Base-by-base conservation (phyloP, 306 rosid species). In the Hippophae rhamnoides region DNA sequence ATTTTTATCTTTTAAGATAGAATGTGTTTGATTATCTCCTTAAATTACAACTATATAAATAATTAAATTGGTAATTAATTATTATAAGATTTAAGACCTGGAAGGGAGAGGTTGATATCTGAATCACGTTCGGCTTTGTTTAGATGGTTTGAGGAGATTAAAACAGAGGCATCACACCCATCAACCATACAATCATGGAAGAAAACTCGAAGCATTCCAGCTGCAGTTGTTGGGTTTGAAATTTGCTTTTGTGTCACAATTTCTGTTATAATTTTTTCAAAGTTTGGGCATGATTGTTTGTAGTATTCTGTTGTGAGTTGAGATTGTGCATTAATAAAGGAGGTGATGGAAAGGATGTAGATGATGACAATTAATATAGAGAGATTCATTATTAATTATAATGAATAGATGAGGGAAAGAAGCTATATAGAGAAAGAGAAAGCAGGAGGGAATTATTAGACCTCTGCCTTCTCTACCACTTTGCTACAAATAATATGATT, bases 141-240 rank as follows among this genome's bases (percentile, higher is more conserved):
- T 71, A 71, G 60, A 10, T 56, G 6, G 44, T 81, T 74, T 54
- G 82, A 61, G 9, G 82, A 9, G 43, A 81, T 25, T 26, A 81
- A 67, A 12, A 71, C 58, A 0, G 86, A 81, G 10, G 71, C 82
- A 46, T 81, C 86, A 49, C 86, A 77, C 10, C 86, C 86, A 7
- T 63, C 78, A 3, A 77, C 76, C 69, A 81, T 53, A 52, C 82
- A 81, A 58, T 81, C 86, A 44, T 68, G 82, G 71, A 71, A 55
- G 67, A 81, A 77, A 57, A 81, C 68, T 8, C 82, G 78, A 6
- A 81, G 52, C 10, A 77, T 61, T 7, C 80, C 82, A 8, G 86
- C 80, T 6, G 86, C 80, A 8, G 86, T 68, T 49, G 69, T 43
- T 2, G 82, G 86, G 47, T 56, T 73, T 1, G 69, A 7, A n/a